These are phyloP conservation scores for Gossypium stocksii DNA, from an alignment of 345 rosid genomes.

Conservation along the genomic window DNA sequence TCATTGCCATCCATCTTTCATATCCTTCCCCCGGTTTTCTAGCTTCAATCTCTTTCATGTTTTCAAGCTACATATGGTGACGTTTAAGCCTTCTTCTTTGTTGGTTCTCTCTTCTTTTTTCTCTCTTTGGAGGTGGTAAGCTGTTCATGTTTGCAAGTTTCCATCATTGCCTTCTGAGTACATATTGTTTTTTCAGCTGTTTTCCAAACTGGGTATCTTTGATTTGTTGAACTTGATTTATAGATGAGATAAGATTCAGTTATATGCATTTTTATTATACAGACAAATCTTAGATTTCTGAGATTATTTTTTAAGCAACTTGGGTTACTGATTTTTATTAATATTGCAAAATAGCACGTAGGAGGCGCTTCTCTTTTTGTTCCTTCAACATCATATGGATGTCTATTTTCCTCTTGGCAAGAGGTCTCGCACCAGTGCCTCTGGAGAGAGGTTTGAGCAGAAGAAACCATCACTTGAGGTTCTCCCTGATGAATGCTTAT, in stretches of 20 bases:
- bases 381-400: slow-evolving; percentile 63
- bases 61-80: slow-evolving; percentile 14
- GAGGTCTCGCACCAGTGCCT: slow-evolving; percentile 69
- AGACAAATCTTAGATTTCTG: not conserved
- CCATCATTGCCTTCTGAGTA: not conserved
- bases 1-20: not conserved
- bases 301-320: not conserved
- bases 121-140: slow-evolving; percentile 81
- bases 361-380: slow-evolving; percentile 53
- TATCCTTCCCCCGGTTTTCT: not conserved
- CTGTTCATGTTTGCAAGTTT: not conserved
- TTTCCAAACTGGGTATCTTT: slow-evolving; percentile 7
- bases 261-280: not conserved
- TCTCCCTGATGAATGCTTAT: slow-evolving; percentile 90
- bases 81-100: slow-evolving; percentile 20
- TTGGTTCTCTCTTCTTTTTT: slow-evolving; percentile 53
- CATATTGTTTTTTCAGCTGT: not conserved
- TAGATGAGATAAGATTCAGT: slow-evolving; percentile 8
- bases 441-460: slow-evolving; percentile 47
- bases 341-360: slow-evolving; percentile 25
- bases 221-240: slow-evolving; percentile 1
- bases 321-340: not conserved
- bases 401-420: slow-evolving; percentile 66
- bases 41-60: slow-evolving; percentile 44
- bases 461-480: slow-evolving; percentile 63